phyloP scores from a whole-genome alignment of 176 grass and related monocot species.

The Oryza punctata region DNA sequence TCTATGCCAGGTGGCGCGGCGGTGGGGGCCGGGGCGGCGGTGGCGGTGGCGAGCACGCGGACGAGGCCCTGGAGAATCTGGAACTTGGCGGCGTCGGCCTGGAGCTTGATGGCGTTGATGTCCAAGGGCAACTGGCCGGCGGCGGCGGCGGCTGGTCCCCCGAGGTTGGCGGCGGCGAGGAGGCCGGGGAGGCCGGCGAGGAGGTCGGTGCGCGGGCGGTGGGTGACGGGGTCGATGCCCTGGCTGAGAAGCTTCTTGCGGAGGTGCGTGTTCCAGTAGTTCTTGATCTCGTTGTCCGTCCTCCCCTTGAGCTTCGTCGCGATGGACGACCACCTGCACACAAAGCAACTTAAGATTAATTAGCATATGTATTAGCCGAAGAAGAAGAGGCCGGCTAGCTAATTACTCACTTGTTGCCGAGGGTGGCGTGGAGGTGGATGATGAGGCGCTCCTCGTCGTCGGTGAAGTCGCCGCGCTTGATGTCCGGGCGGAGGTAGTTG shows the following conservation, averaged over 20 bases:
- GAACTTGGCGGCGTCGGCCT: conserved; percentile 61
- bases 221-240: conserved; percentile 91
- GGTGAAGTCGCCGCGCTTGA: conserved; percentile 80
- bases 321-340: conserved; percentile 72
- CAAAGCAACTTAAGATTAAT: too few relatives aligned
- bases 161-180: conserved; percentile 39
- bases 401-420: conserved; percentile 65
- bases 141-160: background rate
- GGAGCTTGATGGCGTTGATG: conserved; percentile 56
- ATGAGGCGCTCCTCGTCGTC: conserved; percentile 87
- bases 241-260: conserved; percentile 77
- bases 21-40: background rate
- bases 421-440: conserved; percentile 68
- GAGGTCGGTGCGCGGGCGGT: conserved; percentile 70
- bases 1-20: conserved; percentile 40
- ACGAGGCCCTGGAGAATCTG: conserved; percentile 68
- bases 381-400: background rate
- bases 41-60: conserved; percentile 46
- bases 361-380: too few relatives aligned
- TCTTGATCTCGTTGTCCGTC: conserved; percentile 94
- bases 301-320: conserved; percentile 65
- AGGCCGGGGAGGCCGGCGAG: conserved; percentile 54
- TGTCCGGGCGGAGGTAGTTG: conserved; percentile 92
- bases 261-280: conserved; percentile 96
- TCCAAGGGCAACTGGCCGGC: conserved; percentile 28